Evolutionary conservation across 129 eudicot genomes (phyloP), one percentile per base, ranked within the genome.

Genomic region (Heracleum sosnowskyi): DNA sequence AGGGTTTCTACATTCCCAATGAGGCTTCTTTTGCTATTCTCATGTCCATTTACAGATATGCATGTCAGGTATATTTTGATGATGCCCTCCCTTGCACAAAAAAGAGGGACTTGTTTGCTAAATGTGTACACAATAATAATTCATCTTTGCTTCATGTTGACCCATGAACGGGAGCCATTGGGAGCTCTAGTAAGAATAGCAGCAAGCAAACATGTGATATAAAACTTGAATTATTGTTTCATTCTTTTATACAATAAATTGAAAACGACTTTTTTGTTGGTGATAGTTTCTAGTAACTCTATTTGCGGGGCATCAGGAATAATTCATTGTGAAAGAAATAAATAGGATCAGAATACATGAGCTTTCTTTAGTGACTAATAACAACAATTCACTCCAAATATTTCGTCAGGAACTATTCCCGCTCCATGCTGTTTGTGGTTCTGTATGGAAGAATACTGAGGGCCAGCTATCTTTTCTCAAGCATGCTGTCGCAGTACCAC

Each of bases 391-490:
- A 40, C 26, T 40, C 4, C 4, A 11, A 71, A 28, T 72, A 45
- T 11, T 41, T n/a, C 53, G 80, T 69, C 79, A 95, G 97, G 99
- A 92, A 77, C 92, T 91, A n/a, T 95, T 92, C 83, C 99, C 99
- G 11, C 86, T 95, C 29, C 79, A 74, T 79, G 91, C 94, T 80
- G 81, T 95, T 80, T 91, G 97, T 78, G 97, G 97, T 28, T 88
- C 83, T 82, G 88, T 88, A 63, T 95, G 97, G 97, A 89, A 86
- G 77, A 95, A 95, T 79, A 80, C 87, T 0, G 97, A 95, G 84
- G 99, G 99, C 20, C 99, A 95, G 81, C 82, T 95, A 75, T 95
- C 99, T 66, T 92, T 92, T 84, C 92, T 95, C 35, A 92, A 95
- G 85, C 69, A 90, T 86, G 97, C 99, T 22, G 95, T 92, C 66